These are phyloP conservation scores for Dionaea muscipula DNA, from an alignment of 179 eudicot species.

Conservation along the genomic window DNA sequence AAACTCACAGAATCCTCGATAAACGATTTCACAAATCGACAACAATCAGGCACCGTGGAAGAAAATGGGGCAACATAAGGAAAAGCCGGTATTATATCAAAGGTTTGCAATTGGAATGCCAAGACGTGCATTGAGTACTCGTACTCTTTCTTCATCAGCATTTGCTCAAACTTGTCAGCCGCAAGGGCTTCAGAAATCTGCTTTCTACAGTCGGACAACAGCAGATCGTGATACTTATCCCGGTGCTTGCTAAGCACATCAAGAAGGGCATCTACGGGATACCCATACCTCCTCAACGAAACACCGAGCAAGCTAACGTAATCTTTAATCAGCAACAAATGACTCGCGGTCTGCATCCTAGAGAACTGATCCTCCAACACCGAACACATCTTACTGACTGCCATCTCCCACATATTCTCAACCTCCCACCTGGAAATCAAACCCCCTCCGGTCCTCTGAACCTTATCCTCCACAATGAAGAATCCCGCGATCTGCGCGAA, in stretches of 20 bases:
- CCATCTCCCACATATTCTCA: slow-evolving; percentile 90
- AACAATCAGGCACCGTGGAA: slow-evolving; percentile 88
- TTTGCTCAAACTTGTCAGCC: slow-evolving; percentile 84
- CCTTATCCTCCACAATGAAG: slow-evolving; percentile 86
- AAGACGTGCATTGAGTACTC: slow-evolving; percentile 92
- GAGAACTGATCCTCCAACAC: slow-evolving; percentile 95
- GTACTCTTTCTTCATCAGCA: slow-evolving; percentile 94
- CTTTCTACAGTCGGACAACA: slow-evolving; percentile 80
- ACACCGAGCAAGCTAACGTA: slow-evolving; percentile 90
- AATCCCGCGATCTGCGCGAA: slow-evolving; percentile 96
- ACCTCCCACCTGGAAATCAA: slow-evolving; percentile 88
- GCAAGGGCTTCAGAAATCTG: slow-evolving; percentile 73
- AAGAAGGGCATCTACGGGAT: slow-evolving; percentile 77
- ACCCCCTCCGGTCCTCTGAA: slow-evolving; percentile 81
- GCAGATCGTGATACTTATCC: slow-evolving; percentile 85
- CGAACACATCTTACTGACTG: slow-evolving; percentile 89
- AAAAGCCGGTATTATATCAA: slow-evolving; percentile 78
- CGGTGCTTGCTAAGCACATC: slow-evolving; percentile 91
- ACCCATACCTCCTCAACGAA: slow-evolving; percentile 73
- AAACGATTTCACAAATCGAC: slow-evolving; percentile 85
- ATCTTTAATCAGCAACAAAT: slow-evolving; percentile 88
- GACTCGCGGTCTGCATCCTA: slow-evolving; percentile 91
- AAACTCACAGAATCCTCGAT: slow-evolving; percentile 96
- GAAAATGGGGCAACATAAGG: slow-evolving; percentile 92
- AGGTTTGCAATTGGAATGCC: slow-evolving; percentile 79